Percentiles rank a stretch among this genome's conserved stretches.
These are phyloP conservation scores for Apiotrichum gracile DNA, from an alignment of 1,284 basidiomycete genomes.

Conservation along the genomic window DNA sequence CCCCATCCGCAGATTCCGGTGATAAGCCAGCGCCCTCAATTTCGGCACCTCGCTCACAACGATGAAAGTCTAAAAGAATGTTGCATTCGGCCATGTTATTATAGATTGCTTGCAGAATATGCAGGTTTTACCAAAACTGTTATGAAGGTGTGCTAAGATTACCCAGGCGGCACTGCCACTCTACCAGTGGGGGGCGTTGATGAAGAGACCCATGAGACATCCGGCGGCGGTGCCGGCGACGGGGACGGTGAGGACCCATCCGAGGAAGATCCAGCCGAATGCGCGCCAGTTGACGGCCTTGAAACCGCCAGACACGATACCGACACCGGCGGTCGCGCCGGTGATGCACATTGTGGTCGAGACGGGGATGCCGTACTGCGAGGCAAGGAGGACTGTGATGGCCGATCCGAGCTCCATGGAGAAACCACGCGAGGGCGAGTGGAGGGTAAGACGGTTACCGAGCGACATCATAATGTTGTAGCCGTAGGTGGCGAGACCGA, in stretches of 20 bases:
- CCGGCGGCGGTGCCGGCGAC: slow-evolving; percentile 44
- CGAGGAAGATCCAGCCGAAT: slow-evolving; percentile 15
- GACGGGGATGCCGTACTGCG: slow-evolving; percentile 44
- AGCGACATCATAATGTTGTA: slow-evolving; percentile 46
- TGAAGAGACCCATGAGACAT: slow-evolving; percentile 41
- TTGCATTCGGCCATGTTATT: too few species aligned
- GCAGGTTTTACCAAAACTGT: too few species aligned
- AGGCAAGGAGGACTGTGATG: slow-evolving; percentile 50
- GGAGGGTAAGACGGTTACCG: slow-evolving; percentile 50
- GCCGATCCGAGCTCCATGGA: slow-evolving; percentile 51
- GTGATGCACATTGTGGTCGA: slow-evolving; percentile 50
- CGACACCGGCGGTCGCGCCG: slow-evolving; percentile 50
- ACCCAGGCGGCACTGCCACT: not conserved
- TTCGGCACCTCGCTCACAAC: too few species aligned
- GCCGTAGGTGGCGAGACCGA: slow-evolving; percentile 50
- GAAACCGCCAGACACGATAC: slow-evolving; percentile 44
- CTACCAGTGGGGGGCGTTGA: slow-evolving; percentile 44
- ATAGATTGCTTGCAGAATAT: too few species aligned
- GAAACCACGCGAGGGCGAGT: slow-evolving; percentile 50
- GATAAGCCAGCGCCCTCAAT: too few species aligned
- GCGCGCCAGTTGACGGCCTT: slow-evolving; percentile 44
- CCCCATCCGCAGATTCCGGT: too few species aligned
- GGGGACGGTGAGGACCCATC: slow-evolving; percentile 48
- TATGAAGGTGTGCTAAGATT: too few species aligned
- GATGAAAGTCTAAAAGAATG: too few species aligned